These are phyloP conservation scores for Mucor indicus DNA, from an alignment of 371 early-diverging fungal genomes.

Conservation along the genomic window DNA sequence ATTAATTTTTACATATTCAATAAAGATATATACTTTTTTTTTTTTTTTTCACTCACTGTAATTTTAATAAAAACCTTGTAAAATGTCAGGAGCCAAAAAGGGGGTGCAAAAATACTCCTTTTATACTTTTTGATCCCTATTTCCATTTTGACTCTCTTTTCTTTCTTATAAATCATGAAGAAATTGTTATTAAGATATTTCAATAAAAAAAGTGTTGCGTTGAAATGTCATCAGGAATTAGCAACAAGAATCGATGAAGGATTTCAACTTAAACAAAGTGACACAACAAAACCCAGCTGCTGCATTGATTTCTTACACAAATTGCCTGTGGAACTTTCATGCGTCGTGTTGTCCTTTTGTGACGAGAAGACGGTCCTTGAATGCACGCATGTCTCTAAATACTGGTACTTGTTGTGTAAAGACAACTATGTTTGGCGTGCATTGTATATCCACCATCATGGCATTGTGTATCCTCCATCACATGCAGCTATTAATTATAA, in stretches of 20 bases:
- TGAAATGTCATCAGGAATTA: slow-evolving; percentile 3
- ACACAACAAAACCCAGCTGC: background rate
- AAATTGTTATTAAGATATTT: slow-evolving; percentile 6
- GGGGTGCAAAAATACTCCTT: too few species aligned
- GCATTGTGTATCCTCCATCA: background rate
- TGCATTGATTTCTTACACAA: slow-evolving; percentile 3
- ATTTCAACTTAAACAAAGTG: slow-evolving; percentile 8
- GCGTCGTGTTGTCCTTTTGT: slow-evolving; percentile 9
- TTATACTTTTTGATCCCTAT: too few species aligned
- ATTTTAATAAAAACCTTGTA: too few species aligned
- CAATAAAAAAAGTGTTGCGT: slow-evolving; percentile 1
- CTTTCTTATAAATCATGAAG: too few species aligned
- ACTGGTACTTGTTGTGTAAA: slow-evolving; percentile 8
- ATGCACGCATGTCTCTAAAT: slow-evolving; percentile 1
- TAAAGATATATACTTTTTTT: background rate
- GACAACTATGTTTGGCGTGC: slow-evolving; percentile 17
- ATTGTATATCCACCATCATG: slow-evolving; percentile 6
- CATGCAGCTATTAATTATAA: slow-evolving; percentile 2
- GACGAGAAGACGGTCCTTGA: slow-evolving; percentile 4
- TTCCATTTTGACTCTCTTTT: too few species aligned
- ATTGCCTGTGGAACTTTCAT: slow-evolving; percentile 12
- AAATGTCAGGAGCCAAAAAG: too few species aligned
- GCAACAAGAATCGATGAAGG: slow-evolving; percentile 20
- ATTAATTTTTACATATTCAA: background rate
- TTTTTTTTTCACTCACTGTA: background rate